A percentile compares a stretch with the other conserved stretches of the same genome.
These are phyloP conservation scores for Allomyces javanicus DNA, from an alignment of 192 early-diverging fungal species.

Conservation along the genomic window DNA sequence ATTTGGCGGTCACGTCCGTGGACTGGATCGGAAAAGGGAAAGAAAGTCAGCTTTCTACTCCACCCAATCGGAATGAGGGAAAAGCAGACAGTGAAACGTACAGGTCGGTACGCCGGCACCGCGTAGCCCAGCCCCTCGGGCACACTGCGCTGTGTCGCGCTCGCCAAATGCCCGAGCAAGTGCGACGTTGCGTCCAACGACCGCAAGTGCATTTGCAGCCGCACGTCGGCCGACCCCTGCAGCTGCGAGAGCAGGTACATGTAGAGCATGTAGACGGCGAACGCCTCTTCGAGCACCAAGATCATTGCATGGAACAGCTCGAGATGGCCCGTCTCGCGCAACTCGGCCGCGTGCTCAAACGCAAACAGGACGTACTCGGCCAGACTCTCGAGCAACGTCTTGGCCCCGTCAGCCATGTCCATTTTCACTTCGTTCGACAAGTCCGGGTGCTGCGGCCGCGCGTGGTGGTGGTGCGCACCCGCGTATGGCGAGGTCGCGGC, in stretches of 20 bases:
- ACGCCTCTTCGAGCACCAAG: not conserved
- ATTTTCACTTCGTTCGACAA: not conserved
- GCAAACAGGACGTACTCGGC: not conserved
- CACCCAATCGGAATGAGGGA: not conserved
- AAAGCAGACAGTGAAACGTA: not conserved
- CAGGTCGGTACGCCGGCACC: not conserved
- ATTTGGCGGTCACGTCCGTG: not conserved
- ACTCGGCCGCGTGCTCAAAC: not conserved
- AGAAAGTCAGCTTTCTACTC: not conserved
- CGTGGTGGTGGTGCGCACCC: not conserved
- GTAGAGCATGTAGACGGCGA: not conserved
- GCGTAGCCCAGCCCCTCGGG: not conserved
- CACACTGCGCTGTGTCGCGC: not conserved
- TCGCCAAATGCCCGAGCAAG: not conserved
- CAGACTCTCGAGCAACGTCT: not conserved
- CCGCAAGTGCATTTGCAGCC: not conserved
- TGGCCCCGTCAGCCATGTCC: not conserved
- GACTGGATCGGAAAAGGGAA: not conserved
- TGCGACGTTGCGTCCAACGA: not conserved
- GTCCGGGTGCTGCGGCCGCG: not conserved
- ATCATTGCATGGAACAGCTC: not conserved
- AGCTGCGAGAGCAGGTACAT: not conserved
- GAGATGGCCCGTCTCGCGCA: no score
- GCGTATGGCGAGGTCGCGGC: not conserved
- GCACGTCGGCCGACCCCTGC: not conserved